phyloP scores from a whole-genome alignment of 2,329 filamentous ascomycete genomes.

The Paecilomyces niveus region DNA sequence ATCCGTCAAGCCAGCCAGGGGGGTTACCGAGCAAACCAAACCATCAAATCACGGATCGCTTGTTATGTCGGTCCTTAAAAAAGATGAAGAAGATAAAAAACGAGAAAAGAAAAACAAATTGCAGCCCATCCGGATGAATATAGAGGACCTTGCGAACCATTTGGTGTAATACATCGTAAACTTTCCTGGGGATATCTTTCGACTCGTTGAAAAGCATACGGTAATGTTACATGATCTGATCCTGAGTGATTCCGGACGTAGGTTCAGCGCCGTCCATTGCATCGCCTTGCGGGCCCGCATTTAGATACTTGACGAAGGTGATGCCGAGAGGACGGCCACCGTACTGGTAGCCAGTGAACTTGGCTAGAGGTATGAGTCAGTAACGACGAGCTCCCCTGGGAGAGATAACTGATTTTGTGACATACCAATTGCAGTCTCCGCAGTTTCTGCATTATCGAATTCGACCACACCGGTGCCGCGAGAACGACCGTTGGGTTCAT shows the following conservation, averaged over 20 bases:
- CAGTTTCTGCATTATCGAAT: conserved; percentile 75
- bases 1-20: neutral
- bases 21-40: neutral
- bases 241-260: conserved; percentile 71
- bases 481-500: conserved; percentile 92
- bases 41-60: neutral
- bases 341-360: conserved; percentile 97
- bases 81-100: neutral
- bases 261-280: conserved; percentile 77
- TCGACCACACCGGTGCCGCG: conserved; percentile 94
- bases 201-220: neutral
- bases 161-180: neutral
- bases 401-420: conserved; percentile 3
- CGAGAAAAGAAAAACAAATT: neutral
- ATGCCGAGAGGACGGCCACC: conserved; percentile 89
- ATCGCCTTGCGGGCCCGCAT: conserved; percentile 55
- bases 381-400: conserved; percentile 13
- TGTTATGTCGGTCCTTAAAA: neutral
- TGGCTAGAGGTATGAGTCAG: conserved; percentile 46
- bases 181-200: neutral
- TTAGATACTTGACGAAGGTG: conserved; percentile 89
- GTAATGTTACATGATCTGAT: conserved; percentile 80
- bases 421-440: conserved; percentile 78
- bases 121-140: neutral
- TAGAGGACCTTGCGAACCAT: neutral